Evolutionary conservation across 176 grass and related monocot species (phyloP).

Genomic region (Avena atlantica): DNA sequence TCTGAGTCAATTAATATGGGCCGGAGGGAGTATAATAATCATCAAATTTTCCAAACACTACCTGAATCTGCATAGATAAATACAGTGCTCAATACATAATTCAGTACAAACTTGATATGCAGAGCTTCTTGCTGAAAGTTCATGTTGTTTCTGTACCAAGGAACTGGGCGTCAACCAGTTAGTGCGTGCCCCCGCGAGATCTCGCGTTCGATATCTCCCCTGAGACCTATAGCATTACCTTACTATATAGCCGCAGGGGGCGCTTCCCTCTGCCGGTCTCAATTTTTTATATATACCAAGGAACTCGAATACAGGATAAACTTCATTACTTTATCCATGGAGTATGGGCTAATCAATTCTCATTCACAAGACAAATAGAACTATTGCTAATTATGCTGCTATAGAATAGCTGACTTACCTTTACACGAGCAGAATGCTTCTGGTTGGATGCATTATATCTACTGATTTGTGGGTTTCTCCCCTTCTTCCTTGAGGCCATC

Average conservation of each 20-base stretch:
- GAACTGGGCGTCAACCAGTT: no score
- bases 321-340: conserved; percentile 10
- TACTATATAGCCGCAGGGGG: no score
- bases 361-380: background rate
- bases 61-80: background rate
- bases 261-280: no score
- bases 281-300: background rate
- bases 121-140: background rate
- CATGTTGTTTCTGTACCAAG: background rate
- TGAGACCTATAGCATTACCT: no score
- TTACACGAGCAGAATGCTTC: conserved; percentile 9
- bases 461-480: background rate
- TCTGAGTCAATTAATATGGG: no score
- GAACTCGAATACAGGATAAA: background rate
- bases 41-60: conserved; percentile 2
- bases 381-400: background rate
- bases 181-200: no score
- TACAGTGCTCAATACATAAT: background rate
- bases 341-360: background rate
- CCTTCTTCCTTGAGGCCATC: background rate
- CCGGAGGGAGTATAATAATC: background rate
- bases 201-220: no score
- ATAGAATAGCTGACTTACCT: background rate
- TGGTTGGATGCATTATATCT: background rate
- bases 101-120: background rate